phyloP scores from a whole-genome alignment of 345 rosid genomes.

The Cochlearia excelsa region DNA sequence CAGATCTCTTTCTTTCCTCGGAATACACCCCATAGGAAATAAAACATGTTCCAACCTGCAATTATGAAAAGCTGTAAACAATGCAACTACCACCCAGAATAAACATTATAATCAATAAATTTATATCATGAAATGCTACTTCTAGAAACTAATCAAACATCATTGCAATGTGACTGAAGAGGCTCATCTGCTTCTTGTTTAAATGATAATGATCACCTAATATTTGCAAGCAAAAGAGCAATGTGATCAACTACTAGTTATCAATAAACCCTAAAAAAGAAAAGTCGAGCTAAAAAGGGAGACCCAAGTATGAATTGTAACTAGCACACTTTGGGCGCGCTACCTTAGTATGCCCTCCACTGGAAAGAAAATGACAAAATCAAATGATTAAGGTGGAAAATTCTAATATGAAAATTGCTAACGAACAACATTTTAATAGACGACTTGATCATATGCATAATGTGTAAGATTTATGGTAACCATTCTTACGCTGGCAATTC shows the following conservation, averaged over 20 bases:
- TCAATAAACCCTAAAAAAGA: neutral
- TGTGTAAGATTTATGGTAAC: slow-evolving; percentile 10
- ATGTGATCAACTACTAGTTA: slow-evolving; percentile 7
- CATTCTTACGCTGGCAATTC: slow-evolving; percentile 78
- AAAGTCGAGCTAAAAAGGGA: slow-evolving; percentile 7
- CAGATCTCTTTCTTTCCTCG: slow-evolving; percentile 51
- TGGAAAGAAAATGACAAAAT: neutral
- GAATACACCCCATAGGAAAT: slow-evolving; percentile 94
- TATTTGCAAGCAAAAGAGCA: neutral
- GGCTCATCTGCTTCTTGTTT: slow-evolving; percentile 6
- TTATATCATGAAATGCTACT: slow-evolving; percentile 10
- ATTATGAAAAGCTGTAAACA: slow-evolving; percentile 24
- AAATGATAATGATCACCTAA: slow-evolving; percentile 1
- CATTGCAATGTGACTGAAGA: slow-evolving; percentile 1
- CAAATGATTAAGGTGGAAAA: neutral
- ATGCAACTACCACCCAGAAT: slow-evolving; percentile 3
- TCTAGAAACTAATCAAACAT: slow-evolving; percentile 20
- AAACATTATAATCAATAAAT: neutral
- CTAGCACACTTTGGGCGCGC: neutral
- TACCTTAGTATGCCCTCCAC: neutral
- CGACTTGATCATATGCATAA: slow-evolving; percentile 8
- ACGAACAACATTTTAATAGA: neutral
- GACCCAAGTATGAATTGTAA: neutral
- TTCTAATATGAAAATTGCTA: neutral
- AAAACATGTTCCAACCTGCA: slow-evolving; percentile 89